A percentile compares a stretch with the other conserved stretches of the same genome.
Evolutionary conservation across 2,329 filamentous ascomycete species (phyloP).

Genomic region (Paecilomyces niveus): DNA sequence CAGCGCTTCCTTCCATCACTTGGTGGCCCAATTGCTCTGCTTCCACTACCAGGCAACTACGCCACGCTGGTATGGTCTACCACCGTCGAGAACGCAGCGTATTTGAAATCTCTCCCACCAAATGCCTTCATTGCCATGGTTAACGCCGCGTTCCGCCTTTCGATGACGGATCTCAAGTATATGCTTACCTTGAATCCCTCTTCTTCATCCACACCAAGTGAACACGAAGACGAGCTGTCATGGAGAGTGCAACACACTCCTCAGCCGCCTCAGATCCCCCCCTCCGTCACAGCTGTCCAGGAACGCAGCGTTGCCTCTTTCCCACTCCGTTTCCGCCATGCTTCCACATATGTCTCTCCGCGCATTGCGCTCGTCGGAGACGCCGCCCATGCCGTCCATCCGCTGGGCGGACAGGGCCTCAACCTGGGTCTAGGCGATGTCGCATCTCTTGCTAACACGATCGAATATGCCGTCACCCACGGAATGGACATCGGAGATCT

Average conservation of each 20-base stretch:
- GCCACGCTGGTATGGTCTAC: slow-evolving; percentile 94
- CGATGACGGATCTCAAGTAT: slow-evolving; percentile 71
- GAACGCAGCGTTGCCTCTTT: slow-evolving; percentile 78
- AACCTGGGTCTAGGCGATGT: slow-evolving; percentile 92
- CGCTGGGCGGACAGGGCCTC: slow-evolving; percentile 86
- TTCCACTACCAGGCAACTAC: slow-evolving; percentile 76
- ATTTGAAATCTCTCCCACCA: slow-evolving; percentile 67
- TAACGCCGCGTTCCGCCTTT: slow-evolving; percentile 85
- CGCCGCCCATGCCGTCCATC: slow-evolving; percentile 91
- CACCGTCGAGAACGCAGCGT: slow-evolving; percentile 68
- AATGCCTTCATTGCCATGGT: slow-evolving; percentile 78
- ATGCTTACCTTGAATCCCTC: slow-evolving; percentile 60
- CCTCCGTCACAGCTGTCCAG: slow-evolving; percentile 63
- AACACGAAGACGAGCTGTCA: slow-evolving; percentile 65
- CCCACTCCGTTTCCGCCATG: slow-evolving; percentile 83
- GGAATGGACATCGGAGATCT: slow-evolving; percentile 80
- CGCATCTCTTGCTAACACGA: slow-evolving; percentile 65
- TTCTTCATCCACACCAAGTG: slow-evolving; percentile 20
- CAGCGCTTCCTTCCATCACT: slow-evolving; percentile 84
- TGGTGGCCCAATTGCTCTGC: slow-evolving; percentile 75
- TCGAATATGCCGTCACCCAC: slow-evolving; percentile 69
- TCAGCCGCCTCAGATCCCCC: slow-evolving; percentile 53
- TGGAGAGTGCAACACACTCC: slow-evolving; percentile 74
- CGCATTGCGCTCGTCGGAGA: slow-evolving; percentile 90
- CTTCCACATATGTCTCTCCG: slow-evolving; percentile 86